Conservation (phyloP, 495 filamentous ascomycete genomes). For the Penicillium ochrochloron region DNA sequence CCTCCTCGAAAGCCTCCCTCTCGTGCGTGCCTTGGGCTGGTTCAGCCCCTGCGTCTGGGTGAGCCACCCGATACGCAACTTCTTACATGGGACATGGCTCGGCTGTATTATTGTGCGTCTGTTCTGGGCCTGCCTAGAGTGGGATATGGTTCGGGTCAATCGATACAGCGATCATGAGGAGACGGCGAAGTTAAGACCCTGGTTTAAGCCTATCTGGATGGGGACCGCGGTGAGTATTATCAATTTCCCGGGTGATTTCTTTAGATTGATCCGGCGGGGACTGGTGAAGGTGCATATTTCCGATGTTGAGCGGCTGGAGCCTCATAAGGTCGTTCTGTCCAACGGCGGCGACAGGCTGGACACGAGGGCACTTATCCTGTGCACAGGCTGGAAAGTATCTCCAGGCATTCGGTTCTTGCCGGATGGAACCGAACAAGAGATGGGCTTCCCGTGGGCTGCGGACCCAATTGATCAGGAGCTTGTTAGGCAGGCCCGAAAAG, state of each 20-base stretch:
- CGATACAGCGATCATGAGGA: conserved; percentile 18
- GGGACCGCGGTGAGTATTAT: conserved; percentile 18
- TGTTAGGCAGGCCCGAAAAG: conserved; percentile 13
- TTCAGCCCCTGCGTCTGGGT: conserved; percentile 17
- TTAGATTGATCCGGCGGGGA: conserved; percentile 15
- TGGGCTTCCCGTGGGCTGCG: conserved; percentile 19
- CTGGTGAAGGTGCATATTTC: conserved; percentile 19
- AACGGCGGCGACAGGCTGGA: conserved; percentile 12
- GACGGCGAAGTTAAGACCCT: conserved; percentile 18
- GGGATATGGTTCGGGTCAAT: conserved; percentile 19
- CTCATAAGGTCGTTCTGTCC: conserved; percentile 16
- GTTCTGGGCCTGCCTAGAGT: conserved; percentile 17
- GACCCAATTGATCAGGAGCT: conserved; percentile 19
- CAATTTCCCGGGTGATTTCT: conserved; percentile 19
- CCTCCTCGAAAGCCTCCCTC: conserved; percentile 18
- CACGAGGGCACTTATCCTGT: conserved; percentile 15
- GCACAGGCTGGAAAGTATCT: conserved; percentile 21
- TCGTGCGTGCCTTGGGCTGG: conserved; percentile 20
- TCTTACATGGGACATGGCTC: conserved; percentile 20
- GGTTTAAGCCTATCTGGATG: conserved; percentile 15
- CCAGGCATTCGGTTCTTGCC: conserved; percentile 19
- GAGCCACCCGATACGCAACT: conserved; percentile 16
- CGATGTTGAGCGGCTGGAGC: conserved; percentile 19
- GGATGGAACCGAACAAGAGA: conserved; percentile 16
- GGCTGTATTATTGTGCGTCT: conserved; percentile 17